These are phyloP conservation scores for Euphorbia schlechtendalii DNA, from an alignment of 441 rosid genomes.

Conservation along the genomic window DNA sequence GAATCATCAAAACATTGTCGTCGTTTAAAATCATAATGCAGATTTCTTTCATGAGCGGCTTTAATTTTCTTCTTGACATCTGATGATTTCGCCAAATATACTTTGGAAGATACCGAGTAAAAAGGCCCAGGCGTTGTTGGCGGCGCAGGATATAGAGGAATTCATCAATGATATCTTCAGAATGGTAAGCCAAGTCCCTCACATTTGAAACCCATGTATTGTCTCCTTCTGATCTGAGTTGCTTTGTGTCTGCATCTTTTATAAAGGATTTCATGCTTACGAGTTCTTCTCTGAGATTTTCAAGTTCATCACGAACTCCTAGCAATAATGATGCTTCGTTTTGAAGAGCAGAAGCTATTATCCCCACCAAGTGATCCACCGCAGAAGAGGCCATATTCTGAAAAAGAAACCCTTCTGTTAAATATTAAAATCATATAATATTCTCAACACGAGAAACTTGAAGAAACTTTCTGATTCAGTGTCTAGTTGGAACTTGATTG, in stretches of 20 bases:
- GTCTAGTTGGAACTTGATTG: no score
- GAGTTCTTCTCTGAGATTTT: slow-evolving; percentile 28
- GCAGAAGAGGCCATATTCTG: slow-evolving; percentile 4
- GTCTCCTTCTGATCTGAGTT: slow-evolving; percentile 9
- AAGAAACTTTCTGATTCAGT: no score
- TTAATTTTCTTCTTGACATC: slow-evolving; percentile 1
- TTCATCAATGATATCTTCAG: slow-evolving; percentile 26
- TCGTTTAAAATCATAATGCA: no score
- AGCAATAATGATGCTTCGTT: slow-evolving; percentile 26
- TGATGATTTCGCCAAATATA: not conserved
- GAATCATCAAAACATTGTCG: no score
- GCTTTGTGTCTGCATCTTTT: slow-evolving; percentile 21
- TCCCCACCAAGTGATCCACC: not conserved
- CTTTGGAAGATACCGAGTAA: slow-evolving; percentile 1
- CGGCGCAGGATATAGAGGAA: not conserved
- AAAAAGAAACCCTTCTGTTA: no score
- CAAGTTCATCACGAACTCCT: slow-evolving; percentile 21
- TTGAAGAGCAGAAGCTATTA: slow-evolving; percentile 8
- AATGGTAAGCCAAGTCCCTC: slow-evolving; percentile 24
- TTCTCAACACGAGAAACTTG: no score
- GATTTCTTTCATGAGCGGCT: not conserved
- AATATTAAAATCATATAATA: no score
- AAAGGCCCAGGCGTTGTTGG: not conserved
- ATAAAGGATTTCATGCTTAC: slow-evolving; percentile 32
- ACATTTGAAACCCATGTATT: slow-evolving; percentile 21